Evolutionary conservation across 1,284 basidiomycete genomes (phyloP).

Genomic region (Ustilago hordei): DNA sequence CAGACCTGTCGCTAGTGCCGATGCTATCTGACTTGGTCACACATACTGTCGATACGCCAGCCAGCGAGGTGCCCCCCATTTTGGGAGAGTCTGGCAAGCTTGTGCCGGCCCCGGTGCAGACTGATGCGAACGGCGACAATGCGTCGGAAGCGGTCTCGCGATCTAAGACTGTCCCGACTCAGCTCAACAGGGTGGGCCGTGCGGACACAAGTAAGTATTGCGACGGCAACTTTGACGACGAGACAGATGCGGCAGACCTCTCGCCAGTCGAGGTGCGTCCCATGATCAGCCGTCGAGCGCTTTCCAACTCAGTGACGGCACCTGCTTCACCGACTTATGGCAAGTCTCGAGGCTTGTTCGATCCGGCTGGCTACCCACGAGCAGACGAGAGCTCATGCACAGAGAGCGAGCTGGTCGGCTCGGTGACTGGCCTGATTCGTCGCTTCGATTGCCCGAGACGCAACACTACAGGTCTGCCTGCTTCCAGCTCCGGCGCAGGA

Average conservation of each 20-base stretch:
- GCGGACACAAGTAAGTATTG: slow-evolving; percentile 24
- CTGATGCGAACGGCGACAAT: background rate
- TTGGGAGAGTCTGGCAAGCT: slow-evolving; percentile 11
- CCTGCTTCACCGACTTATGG: slow-evolving; percentile 43
- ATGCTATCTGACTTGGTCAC: slow-evolving; percentile 42
- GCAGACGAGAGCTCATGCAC: slow-evolving; percentile 64
- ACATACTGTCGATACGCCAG: slow-evolving; percentile 34
- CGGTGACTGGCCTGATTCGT: slow-evolving; percentile 36
- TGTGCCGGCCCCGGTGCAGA: background rate
- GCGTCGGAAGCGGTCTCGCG: slow-evolving; percentile 19
- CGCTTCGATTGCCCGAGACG: slow-evolving; percentile 52
- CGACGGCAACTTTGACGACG: slow-evolving; percentile 45
- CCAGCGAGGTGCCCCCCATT: slow-evolving; percentile 29
- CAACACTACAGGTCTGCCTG: slow-evolving; percentile 15
- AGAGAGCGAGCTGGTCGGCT: slow-evolving; percentile 47
- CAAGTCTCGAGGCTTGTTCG: slow-evolving; percentile 25
- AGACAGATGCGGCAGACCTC: slow-evolving; percentile 47
- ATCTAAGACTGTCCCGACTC: slow-evolving; percentile 25
- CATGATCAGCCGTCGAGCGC: slow-evolving; percentile 35
- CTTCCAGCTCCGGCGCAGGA: slow-evolving; percentile 8
- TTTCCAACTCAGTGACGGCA: slow-evolving; percentile 41
- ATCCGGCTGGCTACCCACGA: slow-evolving; percentile 25
- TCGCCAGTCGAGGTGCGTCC: slow-evolving; percentile 44
- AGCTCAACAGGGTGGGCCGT: slow-evolving; percentile 32
- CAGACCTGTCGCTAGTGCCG: slow-evolving; percentile 36